phyloP scores from a whole-genome alignment of 228 moss, liverwort and hornwort species.

The Sphagnum magellanicum region DNA sequence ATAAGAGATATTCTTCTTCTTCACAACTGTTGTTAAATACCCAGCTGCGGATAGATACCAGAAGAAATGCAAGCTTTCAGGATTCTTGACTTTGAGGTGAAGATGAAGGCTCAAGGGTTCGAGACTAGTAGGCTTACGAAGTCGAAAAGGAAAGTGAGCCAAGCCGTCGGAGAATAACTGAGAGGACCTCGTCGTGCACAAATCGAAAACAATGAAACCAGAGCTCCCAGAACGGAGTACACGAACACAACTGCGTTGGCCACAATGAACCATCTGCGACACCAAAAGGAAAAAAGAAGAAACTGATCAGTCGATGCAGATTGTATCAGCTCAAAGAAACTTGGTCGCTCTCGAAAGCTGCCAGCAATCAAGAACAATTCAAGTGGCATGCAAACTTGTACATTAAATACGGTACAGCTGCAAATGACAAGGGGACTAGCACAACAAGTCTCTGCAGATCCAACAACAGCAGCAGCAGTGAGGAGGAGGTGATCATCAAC shows the following conservation, averaged over 20 bases:
- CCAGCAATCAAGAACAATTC: background rate
- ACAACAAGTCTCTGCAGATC: too few relatives aligned
- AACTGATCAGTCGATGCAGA: background rate
- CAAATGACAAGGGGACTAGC: too few relatives aligned
- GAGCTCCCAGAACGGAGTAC: conserved; percentile 18
- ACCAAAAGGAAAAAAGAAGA: background rate
- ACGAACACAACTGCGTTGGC: conserved; percentile 52
- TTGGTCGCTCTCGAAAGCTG: background rate
- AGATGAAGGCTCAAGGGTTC: background rate
- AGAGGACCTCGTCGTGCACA: conserved; percentile 35
- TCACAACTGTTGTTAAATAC: too few relatives aligned
- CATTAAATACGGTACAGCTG: background rate
- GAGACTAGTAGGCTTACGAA: conserved; percentile 22
- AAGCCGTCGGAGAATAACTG: conserved; percentile 35
- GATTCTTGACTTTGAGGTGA: background rate
- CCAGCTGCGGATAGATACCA: too few relatives aligned
- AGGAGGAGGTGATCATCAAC: background rate
- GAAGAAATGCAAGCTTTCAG: background rate
- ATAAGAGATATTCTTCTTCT: too few relatives aligned
- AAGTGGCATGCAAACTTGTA: background rate
- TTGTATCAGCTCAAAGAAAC: background rate
- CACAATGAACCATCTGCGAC: conserved; percentile 41
- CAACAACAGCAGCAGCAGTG: too few relatives aligned
- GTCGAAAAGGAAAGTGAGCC: conserved; percentile 28
- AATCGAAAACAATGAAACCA: conserved; percentile 25